Conservation (phyloP, 345 rosid genomes). For the Eucalyptus curtisii region DNA sequence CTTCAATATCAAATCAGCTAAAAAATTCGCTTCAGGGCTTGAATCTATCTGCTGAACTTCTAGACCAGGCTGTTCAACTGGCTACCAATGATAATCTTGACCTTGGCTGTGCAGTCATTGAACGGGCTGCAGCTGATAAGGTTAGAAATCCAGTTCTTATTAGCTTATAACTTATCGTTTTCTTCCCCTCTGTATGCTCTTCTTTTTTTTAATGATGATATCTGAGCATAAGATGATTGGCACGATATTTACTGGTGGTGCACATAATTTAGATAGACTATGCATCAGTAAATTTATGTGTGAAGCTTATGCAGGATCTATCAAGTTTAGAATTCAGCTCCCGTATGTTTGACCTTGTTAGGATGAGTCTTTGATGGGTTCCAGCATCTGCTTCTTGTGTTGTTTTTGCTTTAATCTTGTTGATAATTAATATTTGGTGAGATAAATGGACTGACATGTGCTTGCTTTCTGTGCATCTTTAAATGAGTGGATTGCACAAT, state of each 20-base stretch:
- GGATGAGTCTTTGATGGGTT: background rate
- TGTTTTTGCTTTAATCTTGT: background rate
- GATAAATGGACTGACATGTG: background rate
- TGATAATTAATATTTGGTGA: background rate
- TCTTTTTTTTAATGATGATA: background rate
- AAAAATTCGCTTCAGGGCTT: slow-evolving; percentile 71
- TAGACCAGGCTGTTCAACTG: slow-evolving; percentile 91
- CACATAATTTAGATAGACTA: background rate
- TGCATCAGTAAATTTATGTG: background rate
- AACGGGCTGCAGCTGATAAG: slow-evolving; percentile 97
- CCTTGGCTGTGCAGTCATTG: slow-evolving; percentile 98
- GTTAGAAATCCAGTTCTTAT: slow-evolving; percentile 10
- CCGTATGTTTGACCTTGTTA: background rate
- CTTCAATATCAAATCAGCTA: slow-evolving; percentile 77
- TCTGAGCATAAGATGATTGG: background rate
- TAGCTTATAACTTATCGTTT: background rate
- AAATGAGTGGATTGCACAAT: background rate
- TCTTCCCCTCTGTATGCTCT: background rate
- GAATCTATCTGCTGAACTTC: slow-evolving; percentile 43
- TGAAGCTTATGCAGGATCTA: background rate
- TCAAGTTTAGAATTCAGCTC: background rate
- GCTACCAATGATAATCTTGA: slow-evolving; percentile 99
- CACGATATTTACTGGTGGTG: background rate
- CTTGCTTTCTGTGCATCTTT: background rate
- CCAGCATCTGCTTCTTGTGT: background rate